Percentiles rank a stretch among this genome's conserved stretches.
Conservation (phyloP, 495 filamentous ascomycete genomes). For the Chaetomium fimeti region DNA sequence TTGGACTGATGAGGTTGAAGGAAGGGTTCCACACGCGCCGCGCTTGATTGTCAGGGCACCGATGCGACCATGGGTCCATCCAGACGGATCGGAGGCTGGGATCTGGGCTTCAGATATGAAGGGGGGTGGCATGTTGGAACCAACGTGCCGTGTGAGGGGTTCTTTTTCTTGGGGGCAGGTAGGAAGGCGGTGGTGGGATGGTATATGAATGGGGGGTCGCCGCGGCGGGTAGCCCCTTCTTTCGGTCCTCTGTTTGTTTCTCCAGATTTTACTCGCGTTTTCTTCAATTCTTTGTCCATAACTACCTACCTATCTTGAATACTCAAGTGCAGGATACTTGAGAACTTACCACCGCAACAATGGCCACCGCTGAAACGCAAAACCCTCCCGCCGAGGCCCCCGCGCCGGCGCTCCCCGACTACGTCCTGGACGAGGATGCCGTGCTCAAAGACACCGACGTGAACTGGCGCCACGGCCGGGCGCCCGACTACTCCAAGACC, state of each 20-base stretch:
- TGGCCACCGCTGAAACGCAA: constrained; percentile 7
- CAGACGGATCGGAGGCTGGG: constrained; percentile 11
- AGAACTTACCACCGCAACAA: neutral
- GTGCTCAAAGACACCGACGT: constrained; percentile 53
- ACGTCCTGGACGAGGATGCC: constrained; percentile 58
- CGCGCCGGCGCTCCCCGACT: constrained; percentile 49
- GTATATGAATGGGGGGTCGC: constrained; percentile 5
- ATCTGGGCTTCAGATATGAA: constrained; percentile 1
- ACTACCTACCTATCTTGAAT: neutral
- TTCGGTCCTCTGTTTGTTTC: neutral
- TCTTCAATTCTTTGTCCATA: neutral
- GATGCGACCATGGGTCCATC: constrained; percentile 1
- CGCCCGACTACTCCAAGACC: constrained; percentile 62
- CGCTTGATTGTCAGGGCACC: constrained; percentile 1
- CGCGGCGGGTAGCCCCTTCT: neutral
- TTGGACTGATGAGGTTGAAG: neutral
- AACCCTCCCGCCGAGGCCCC: neutral
- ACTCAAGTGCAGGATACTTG: neutral
- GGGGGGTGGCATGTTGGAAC: neutral
- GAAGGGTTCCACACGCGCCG: neutral
- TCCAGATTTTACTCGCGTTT: neutral
- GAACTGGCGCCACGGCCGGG: constrained; percentile 57
- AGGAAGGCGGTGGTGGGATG: neutral
- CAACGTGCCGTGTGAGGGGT: constrained; percentile 12
- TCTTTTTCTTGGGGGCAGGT: neutral